Base-by-base conservation (phyloP, 2,329 filamentous ascomycete genomes). In the Colletotrichum trifolii region DNA sequence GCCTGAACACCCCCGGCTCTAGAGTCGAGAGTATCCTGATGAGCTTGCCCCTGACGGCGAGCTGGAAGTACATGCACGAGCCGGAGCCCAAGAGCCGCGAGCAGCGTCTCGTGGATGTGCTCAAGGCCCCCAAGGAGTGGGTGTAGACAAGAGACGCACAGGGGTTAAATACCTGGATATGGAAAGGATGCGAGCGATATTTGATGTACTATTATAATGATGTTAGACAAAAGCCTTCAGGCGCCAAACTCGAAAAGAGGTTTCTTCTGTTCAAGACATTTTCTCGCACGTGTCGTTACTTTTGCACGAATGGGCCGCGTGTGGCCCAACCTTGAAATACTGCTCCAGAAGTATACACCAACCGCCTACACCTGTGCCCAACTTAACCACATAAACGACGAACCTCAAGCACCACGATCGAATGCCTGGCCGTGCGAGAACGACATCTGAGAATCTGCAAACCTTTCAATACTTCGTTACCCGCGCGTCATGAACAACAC, bases 1-100 rank as follows among this genome's bases (percentile, higher is more conserved):
- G 96, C 2, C 82, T 99, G 68, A 96, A 96, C 74, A 97, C 95
- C 0, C 96, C 96, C 0, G 93, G 93, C 46, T 91, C 94, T 6
- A 87, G 96, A 67, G 89, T 99, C 3, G 96, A 99, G 84, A 97
- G 94, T 77, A 99, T 99, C 64, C 81, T 99, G 70, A 98, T 99
- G 94, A 97, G 93, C 79, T 81, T 99, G 76, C 96, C 96, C 6
- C 83, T 97, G 69, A 98, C 95, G 12, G 96, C 96, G 33, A 88
- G 89, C 71, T 99, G 96, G 96, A 89, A 91, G 75, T 99, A 99
- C 78, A 97, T 97, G 94, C 92, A 97, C 78, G 87, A 90, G 75
- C 91, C 92, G 0, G 89, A 90, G 73, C 89, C 89, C 69, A 89
- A 89, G 64, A 91, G 87, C 75, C 79, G 89, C 68, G 96, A 99